Conservation (phyloP, 441 rosid genomes). For the Bocquillonia castaneifolia region DNA sequence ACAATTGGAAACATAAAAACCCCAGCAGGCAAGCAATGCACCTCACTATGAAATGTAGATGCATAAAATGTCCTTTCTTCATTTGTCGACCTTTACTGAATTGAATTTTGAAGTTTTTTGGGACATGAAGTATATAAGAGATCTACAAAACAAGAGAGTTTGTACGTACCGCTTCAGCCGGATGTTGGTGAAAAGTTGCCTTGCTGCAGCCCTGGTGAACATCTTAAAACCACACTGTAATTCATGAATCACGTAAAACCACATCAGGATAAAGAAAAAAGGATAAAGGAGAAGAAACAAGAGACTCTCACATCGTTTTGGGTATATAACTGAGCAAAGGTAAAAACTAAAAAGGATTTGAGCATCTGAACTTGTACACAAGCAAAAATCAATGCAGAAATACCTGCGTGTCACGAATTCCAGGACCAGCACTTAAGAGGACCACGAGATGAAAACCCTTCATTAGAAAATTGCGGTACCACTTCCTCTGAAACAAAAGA, state of each 20-base stretch:
- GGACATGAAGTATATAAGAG: not conserved
- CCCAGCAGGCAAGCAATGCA: too few relatives aligned
- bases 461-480: slow-evolving; percentile 91
- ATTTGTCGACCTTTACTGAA: not conserved
- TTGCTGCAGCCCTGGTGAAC: slow-evolving; percentile 95
- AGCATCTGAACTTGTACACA: not conserved
- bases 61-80: not conserved
- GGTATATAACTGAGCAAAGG: not conserved
- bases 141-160: not conserved
- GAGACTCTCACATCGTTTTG: not conserved
- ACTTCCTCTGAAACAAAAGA: slow-evolving; percentile 66
- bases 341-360: not conserved
- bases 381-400: not conserved
- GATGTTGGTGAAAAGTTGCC: slow-evolving; percentile 78
- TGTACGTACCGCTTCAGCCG: slow-evolving; percentile 63
- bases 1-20: too few relatives aligned
- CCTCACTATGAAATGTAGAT: too few relatives aligned
- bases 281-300: not conserved
- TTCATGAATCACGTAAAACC: slow-evolving; percentile 16
- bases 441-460: slow-evolving; percentile 94
- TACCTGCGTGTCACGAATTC: slow-evolving; percentile 93
- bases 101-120: not conserved
- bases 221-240: slow-evolving; percentile 94
- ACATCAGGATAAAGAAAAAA: slow-evolving; percentile 16
- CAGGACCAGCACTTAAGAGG: slow-evolving; percentile 75